These are phyloP conservation scores for Cystoisospora suis DNA, from an alignment of 169 alveolate species.

Conservation along the genomic window DNA sequence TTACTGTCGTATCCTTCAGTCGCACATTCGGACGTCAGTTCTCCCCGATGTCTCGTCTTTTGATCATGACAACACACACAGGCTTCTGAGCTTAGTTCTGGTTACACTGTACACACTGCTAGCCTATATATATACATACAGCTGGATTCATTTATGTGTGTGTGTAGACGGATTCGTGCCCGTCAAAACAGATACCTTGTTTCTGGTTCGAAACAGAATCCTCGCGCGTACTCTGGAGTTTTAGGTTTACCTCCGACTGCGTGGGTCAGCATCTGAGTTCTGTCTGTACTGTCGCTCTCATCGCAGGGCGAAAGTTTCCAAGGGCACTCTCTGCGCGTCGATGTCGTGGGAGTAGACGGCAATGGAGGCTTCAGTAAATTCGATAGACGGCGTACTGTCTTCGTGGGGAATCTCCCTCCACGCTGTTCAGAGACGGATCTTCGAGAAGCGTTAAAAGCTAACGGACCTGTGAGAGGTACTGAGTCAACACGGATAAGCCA, in stretches of 20 bases:
- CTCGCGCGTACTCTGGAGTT: background rate
- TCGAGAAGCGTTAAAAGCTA: background rate
- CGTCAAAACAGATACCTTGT: background rate
- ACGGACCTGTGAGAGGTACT: slow-evolving; percentile 12
- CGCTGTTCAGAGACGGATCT: slow-evolving; percentile 29
- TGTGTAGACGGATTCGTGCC: no score
- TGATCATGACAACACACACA: background rate
- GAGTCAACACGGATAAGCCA: no score
- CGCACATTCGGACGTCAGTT: background rate
- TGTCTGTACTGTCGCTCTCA: background rate
- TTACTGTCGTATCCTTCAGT: no score
- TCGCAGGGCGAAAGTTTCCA: background rate
- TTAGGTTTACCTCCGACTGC: background rate
- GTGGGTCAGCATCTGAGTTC: background rate
- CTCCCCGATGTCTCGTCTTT: background rate
- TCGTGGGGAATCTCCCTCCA: slow-evolving; percentile 22
- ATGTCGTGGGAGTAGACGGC: background rate
- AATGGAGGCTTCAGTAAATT: background rate
- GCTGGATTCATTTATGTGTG: no score
- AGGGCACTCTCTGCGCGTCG: slow-evolving; percentile 9
- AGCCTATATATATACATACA: background rate
- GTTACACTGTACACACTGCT: background rate
- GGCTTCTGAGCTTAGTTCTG: background rate
- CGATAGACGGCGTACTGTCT: background rate
- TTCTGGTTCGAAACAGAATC: background rate